A percentile compares a stretch with the other conserved stretches of the same genome.
These are phyloP conservation scores for Penicillium alfredii DNA, from an alignment of 495 filamentous ascomycete genomes.

Conservation along the genomic window DNA sequence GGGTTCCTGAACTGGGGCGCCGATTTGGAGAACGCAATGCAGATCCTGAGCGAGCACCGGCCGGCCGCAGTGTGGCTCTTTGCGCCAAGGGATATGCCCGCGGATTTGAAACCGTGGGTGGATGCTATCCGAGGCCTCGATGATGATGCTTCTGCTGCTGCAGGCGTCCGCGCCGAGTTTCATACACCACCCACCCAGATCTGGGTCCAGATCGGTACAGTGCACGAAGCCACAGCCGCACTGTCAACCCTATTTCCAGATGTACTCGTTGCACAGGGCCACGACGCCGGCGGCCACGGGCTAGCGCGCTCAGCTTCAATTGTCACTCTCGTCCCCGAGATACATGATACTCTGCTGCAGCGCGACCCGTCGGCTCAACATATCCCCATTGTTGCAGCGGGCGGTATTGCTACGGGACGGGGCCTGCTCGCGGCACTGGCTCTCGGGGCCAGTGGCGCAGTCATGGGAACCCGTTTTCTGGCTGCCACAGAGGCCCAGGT, in stretches of 20 bases:
- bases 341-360: slow-evolving; percentile 44
- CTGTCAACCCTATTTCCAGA: slow-evolving; percentile 42
- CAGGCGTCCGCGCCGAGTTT: too few species aligned
- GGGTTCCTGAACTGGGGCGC: slow-evolving; percentile 52
- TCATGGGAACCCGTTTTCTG: slow-evolving; percentile 66
- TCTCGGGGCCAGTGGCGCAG: slow-evolving; percentile 57
- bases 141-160: too few species aligned
- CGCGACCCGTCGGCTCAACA: slow-evolving; percentile 12
- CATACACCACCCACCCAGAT: slow-evolving; percentile 43
- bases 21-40: slow-evolving; percentile 32
- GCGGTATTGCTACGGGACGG: slow-evolving; percentile 60
- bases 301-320: slow-evolving; percentile 49
- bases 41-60: slow-evolving; percentile 34
- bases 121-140: slow-evolving; percentile 30
- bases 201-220: slow-evolving; percentile 67
- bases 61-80: slow-evolving; percentile 67
- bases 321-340: slow-evolving; percentile 50
- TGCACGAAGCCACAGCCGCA: slow-evolving; percentile 48
- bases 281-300: slow-evolving; percentile 74
- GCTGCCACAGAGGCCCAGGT: slow-evolving; percentile 54
- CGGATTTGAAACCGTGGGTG: slow-evolving; percentile 49
- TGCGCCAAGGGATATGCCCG: slow-evolving; percentile 38
- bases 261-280: slow-evolving; percentile 64
- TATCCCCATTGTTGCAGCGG: slow-evolving; percentile 58
- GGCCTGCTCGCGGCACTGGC: slow-evolving; percentile 55